Evolutionary conservation across 2,329 filamentous ascomycete species (phyloP), one percentile per base, ranked within the genome.

Genomic region (Peltaster fructicola): DNA sequence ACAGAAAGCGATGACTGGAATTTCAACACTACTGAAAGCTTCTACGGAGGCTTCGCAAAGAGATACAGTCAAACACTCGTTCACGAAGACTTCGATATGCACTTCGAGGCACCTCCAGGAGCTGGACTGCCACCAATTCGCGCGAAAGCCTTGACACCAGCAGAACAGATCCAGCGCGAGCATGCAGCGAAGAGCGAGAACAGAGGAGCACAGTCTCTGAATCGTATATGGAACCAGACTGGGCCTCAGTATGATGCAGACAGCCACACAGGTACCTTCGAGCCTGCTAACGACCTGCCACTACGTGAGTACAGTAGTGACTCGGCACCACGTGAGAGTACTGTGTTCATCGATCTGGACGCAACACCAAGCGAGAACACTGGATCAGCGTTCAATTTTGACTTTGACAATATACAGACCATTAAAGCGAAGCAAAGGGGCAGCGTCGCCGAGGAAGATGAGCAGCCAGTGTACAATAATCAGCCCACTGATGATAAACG

Each of bases 21-120:
- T 29, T 73, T 73, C 40, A 72, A 66, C 36, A 69, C 65, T 4
- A 70, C 66, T 3, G 64, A 66, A 33, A 61, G 64, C 8, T 72
- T 72, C 34, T 63, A 72, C 32, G 51, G 55, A 28, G 39, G 36
- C 11, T 44, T 49, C 22, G 38, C 33, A 9, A 39, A 37, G 15
- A 36, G 48, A 3, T 41, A 43, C 29, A 51, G 48, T 29, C 27
- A 20, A 11, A 20, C 9, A 9, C 11, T 11, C 3, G 27, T 15
- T 9, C 11, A 28, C 6, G 24, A 38, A 11, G 35, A 38, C 20
- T 30, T 37, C n/a, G 37, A 35, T 6, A 28, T 34, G 8, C 27
- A 38, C 21, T 32, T 41, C 20, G 33, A 40, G 5, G 30, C 27
- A 7, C 32, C 33, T 4, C 18, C 26, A 11, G 35, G 30, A n/a